Base-by-base conservation (phyloP, 768 basidiomycete genomes). In the Tylopilus intermedius region DNA sequence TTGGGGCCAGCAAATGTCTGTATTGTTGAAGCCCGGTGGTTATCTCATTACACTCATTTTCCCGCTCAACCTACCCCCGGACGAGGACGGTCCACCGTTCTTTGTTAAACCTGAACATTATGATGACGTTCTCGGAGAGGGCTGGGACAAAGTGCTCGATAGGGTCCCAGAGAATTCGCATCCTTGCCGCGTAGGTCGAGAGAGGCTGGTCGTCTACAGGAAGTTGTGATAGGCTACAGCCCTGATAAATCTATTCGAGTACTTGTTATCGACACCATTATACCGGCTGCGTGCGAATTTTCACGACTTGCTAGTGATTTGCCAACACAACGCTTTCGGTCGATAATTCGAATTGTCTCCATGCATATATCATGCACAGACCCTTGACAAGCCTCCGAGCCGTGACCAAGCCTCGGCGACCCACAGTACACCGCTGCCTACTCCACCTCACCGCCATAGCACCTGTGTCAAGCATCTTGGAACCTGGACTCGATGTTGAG, bases 71-170 rank as follows among this genome's bases (percentile, higher is more conserved):
- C 68, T 71, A 4, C 62, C 70, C 4, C 56, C 66, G 0, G 75
- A 77, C 2, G 61, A 60, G 0, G 86, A 62, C 0, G 87, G 87
- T 0, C 88, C 86, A 1, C 86, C 87, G 0, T 86, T 74, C 63
- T 82, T 75, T 21, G 76, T 88, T 26, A 69, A 76, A 5, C 75
- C 78, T 0, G 79, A 81, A 38, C 76, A 82, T 47, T 86, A 85
- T 48, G 69, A 70, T 5, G 75, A 76, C 4, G 72, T 75, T 1
- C 72, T 88, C 2, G 72, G 73, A 35, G 67, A 69, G 0, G 68
- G 71, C 6, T 84, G 84, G 74, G 71, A 74, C 51, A 80, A 79
- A 59, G 74, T 85, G 0, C 51, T 79, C 5, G 81, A 83, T 45
- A 74, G 75, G 54, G 62, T 78, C 2, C 82, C 85, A 0, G 69